These are phyloP conservation scores for Aurifilum marmelostoma DNA, from an alignment of 2,329 filamentous ascomycete genomes.

Conservation along the genomic window DNA sequence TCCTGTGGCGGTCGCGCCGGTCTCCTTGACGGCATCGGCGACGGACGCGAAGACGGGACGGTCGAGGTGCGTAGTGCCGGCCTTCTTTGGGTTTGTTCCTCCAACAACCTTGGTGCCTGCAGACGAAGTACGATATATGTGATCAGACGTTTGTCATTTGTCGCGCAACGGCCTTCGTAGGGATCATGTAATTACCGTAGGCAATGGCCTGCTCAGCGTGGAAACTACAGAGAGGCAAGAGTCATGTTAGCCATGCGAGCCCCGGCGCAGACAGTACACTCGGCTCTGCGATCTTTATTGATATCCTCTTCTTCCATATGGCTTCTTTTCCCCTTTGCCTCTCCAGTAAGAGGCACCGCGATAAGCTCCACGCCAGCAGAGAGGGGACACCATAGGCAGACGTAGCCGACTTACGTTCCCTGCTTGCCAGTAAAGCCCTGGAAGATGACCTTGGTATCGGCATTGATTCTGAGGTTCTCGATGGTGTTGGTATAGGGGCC, in stretches of 20 bases:
- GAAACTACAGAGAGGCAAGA: constrained; percentile 64
- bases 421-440: constrained; percentile 98
- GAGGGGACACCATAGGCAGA: constrained; percentile 18
- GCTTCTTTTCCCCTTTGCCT: background rate
- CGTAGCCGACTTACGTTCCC: constrained; percentile 76
- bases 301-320: background rate
- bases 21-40: constrained; percentile 83
- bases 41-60: constrained; percentile 93
- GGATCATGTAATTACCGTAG: constrained; percentile 70
- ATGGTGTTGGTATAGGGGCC: constrained; percentile 73
- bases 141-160: constrained; percentile 22
- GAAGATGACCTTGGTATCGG: constrained; percentile 91
- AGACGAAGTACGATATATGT: constrained; percentile 12
- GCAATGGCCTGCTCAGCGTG: constrained; percentile 97
- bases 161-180: constrained; percentile 7
- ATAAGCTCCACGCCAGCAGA: background rate
- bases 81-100: constrained; percentile 99
- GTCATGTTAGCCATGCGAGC: constrained; percentile 38
- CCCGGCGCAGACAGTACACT: background rate
- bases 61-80: constrained; percentile 84
- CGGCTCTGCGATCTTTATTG: background rate
- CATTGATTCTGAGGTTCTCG: constrained; percentile 89
- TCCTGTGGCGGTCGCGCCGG: constrained; percentile 86
- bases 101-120: constrained; percentile 94
- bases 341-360: background rate